Evolutionary conservation across 768 basidiomycete species (phyloP).

Genomic region (Podaxis sp.): DNA sequence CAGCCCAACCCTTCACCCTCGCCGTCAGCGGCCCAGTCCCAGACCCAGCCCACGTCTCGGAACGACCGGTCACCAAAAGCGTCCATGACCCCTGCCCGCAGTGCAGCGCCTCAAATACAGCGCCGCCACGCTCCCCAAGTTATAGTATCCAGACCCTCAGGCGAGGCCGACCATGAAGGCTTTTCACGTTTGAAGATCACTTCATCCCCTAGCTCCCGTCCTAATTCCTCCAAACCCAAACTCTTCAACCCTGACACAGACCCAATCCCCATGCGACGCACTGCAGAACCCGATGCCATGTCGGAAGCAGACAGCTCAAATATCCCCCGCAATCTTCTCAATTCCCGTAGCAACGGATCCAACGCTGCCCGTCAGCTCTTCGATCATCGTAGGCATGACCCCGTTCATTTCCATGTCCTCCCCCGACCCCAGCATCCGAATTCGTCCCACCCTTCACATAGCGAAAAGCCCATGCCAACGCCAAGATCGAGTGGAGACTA

Average conservation of each 20-base stretch:
- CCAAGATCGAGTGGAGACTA: slow-evolving; percentile 68
- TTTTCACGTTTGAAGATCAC: slow-evolving; percentile 78
- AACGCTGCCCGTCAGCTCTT: slow-evolving; percentile 60
- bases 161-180: slow-evolving; percentile 67
- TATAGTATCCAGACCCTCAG: slow-evolving; percentile 33
- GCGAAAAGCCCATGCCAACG: slow-evolving; percentile 45
- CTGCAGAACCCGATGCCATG: slow-evolving; percentile 63
- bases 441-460: slow-evolving; percentile 12
- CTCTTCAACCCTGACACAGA: slow-evolving; percentile 77
- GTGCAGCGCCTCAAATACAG: slow-evolving; percentile 27
- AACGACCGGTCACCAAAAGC: slow-evolving; percentile 32
- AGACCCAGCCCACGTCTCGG: slow-evolving; percentile 20
- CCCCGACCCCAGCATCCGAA: slow-evolving; percentile 42
- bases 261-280: slow-evolving; percentile 58
- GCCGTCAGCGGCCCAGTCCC: slow-evolving; percentile 23
- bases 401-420: slow-evolving; percentile 74
- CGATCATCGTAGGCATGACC: slow-evolving; percentile 90
- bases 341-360: slow-evolving; percentile 33
- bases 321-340: slow-evolving; percentile 33
- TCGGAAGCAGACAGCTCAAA: slow-evolving; percentile 62
- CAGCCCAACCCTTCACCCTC: slow-evolving; percentile 28
- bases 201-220: slow-evolving; percentile 40
- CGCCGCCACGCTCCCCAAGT: slow-evolving; percentile 38
- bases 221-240: slow-evolving; percentile 39
- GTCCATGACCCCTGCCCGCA: slow-evolving; percentile 23